These are phyloP conservation scores for Neonectria magnoliae DNA, from an alignment of 2,329 filamentous ascomycete genomes.

Conservation along the genomic window DNA sequence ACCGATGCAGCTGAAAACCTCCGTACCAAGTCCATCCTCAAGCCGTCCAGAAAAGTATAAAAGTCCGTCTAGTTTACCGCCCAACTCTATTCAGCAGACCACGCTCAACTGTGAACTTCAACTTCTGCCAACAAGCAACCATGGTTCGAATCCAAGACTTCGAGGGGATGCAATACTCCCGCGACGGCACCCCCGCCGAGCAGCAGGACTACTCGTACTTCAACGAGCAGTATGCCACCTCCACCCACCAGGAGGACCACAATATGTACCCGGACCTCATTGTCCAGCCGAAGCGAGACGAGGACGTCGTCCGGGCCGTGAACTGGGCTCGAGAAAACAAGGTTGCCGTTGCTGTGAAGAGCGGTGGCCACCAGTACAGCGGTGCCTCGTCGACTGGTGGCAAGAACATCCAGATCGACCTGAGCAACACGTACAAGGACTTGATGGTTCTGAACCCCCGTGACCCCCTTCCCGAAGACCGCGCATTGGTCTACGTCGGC, in stretches of 20 bases:
- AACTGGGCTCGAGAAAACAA: constrained; percentile 53
- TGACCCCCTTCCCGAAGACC: constrained; percentile 37
- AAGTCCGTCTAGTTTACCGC: not conserved
- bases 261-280: constrained; percentile 57
- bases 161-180: constrained; percentile 38
- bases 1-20: not conserved
- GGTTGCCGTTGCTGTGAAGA: constrained; percentile 56
- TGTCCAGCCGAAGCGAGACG: constrained; percentile 53
- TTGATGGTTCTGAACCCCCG: constrained; percentile 41
- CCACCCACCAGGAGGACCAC: constrained; percentile 52
- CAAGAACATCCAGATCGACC: constrained; percentile 58
- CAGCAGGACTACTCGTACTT: constrained; percentile 31
- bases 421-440: constrained; percentile 49
- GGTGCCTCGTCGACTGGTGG: constrained; percentile 58
- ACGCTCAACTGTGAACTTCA: not conserved
- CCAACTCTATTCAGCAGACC: not conserved
- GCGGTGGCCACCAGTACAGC: constrained; percentile 61
- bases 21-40: not conserved
- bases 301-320: constrained; percentile 54
- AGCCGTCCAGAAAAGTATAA: not conserved
- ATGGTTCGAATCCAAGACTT: constrained; percentile 37
- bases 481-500: constrained; percentile 50
- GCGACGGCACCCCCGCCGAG: constrained; percentile 21
- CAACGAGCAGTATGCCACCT: constrained; percentile 55
- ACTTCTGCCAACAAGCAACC: not conserved